A percentile compares a stretch with the other conserved stretches of the same genome.
phyloP scores from a whole-genome alignment of 2,329 filamentous ascomycete genomes.

The Colletotrichum noveboracense region DNA sequence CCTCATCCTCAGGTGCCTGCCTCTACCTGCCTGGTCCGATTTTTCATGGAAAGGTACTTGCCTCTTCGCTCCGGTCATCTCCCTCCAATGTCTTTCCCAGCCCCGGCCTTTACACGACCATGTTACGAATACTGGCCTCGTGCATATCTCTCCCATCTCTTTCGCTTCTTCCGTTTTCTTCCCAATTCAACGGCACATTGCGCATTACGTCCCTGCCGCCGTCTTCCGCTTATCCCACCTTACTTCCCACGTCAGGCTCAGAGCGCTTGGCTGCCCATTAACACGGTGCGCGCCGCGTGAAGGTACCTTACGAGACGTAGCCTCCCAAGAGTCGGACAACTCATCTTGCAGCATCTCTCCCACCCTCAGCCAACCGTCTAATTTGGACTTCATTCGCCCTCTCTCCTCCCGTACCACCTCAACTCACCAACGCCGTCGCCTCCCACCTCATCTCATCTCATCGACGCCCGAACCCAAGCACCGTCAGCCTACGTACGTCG shows the following conservation, averaged over 20 bases:
- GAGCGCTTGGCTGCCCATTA: neutral
- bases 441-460: neutral
- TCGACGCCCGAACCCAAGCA: neutral
- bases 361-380: neutral
- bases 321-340: slow-evolving; percentile 19
- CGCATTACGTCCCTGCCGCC: neutral
- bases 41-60: neutral
- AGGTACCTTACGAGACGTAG: neutral
- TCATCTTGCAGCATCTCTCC: slow-evolving; percentile 24
- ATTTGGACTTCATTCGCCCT: slow-evolving; percentile 12
- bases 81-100: neutral
- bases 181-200: neutral
- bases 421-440: neutral
- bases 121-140: slow-evolving; percentile 1
- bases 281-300: slow-evolving; percentile 9
- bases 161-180: neutral
- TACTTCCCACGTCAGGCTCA: neutral
- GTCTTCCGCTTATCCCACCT: neutral
- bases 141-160: neutral
- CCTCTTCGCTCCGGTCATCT: neutral
- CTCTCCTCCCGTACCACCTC: neutral
- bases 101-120: slow-evolving; percentile 1
- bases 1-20: neutral
- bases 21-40: neutral
- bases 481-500: neutral